Conservation (phyloP, 164 flowering plant species). For the Annona cherimola region DNA sequence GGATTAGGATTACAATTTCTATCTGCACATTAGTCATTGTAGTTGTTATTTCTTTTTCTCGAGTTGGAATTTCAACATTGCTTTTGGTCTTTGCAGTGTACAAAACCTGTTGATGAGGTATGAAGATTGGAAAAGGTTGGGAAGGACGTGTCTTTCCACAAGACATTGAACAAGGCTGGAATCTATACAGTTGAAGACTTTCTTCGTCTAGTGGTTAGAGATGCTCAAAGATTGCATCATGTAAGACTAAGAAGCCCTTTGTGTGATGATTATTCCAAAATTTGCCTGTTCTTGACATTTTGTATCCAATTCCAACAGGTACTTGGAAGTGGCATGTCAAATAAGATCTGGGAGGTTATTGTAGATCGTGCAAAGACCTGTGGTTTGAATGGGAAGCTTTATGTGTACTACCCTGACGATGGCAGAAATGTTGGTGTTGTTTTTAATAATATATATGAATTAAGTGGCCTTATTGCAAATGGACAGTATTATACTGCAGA, state of each 20-base stretch:
- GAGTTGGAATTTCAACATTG: not conserved
- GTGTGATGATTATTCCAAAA: not conserved
- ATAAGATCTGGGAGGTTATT: constrained; percentile 96
- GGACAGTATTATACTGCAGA: constrained; percentile 17
- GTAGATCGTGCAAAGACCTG: constrained; percentile 94
- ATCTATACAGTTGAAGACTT: constrained; percentile 72
- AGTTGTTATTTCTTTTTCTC: too few species aligned
- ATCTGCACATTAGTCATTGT: not conserved
- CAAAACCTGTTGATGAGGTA: constrained; percentile 70
- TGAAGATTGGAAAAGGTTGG: constrained; percentile 96
- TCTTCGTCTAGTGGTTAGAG: constrained; percentile 65
- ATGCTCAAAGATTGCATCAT: constrained; percentile 56
- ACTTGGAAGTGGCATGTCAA: constrained; percentile 98
- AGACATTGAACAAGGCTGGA: constrained; percentile 67
- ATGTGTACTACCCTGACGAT: constrained; percentile 52
- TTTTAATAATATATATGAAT: constrained; percentile 79
- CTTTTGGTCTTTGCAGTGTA: constrained; percentile 40
- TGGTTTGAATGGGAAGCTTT: constrained; percentile 69
- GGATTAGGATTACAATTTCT: not conserved
- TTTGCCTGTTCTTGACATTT: not conserved
- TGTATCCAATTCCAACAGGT: constrained; percentile 32
- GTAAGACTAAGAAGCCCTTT: constrained; percentile 35
- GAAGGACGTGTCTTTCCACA: constrained; percentile 89
- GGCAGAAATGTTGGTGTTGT: constrained; percentile 64
- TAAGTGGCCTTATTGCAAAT: constrained; percentile 68